These are phyloP conservation scores for Xylaria telfairii DNA, from an alignment of 495 filamentous ascomycete genomes.

Conservation along the genomic window DNA sequence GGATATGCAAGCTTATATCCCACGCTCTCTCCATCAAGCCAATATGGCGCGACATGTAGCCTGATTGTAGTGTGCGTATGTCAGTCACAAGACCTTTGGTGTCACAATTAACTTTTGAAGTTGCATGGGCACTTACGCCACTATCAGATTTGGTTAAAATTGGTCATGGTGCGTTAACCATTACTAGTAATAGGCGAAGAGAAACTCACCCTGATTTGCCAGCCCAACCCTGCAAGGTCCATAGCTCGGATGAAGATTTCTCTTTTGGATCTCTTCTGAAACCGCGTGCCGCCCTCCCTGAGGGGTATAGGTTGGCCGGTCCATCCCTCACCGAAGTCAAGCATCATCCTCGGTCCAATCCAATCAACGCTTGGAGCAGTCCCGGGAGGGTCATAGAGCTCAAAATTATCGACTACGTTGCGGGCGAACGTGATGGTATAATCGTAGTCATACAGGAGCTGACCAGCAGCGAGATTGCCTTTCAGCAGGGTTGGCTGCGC, in stretches of 20 bases:
- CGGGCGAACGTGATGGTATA: background rate
- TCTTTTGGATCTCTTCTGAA: background rate
- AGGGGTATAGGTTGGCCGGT: no score
- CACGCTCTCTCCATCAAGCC: background rate
- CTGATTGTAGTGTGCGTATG: background rate
- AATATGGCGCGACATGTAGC: background rate
- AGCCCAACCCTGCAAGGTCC: background rate
- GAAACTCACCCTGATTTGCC: background rate
- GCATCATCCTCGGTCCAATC: background rate
- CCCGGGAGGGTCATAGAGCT: background rate
- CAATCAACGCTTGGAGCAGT: no score
- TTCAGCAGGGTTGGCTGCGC: background rate
- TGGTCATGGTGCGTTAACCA: background rate
- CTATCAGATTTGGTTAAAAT: background rate
- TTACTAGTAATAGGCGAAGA: background rate
- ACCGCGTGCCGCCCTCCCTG: no score
- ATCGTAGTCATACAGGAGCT: background rate
- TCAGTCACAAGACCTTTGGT: background rate
- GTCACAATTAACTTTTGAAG: background rate
- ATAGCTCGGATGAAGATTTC: background rate
- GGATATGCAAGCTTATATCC: no score
- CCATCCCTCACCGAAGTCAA: background rate
- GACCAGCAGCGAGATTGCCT: background rate
- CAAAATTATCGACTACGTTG: background rate
- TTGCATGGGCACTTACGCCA: slow-evolving; percentile 6